Evolutionary conservation across 2,329 filamentous ascomycete genomes (phyloP).

Genomic region (Fusarium piperis): DNA sequence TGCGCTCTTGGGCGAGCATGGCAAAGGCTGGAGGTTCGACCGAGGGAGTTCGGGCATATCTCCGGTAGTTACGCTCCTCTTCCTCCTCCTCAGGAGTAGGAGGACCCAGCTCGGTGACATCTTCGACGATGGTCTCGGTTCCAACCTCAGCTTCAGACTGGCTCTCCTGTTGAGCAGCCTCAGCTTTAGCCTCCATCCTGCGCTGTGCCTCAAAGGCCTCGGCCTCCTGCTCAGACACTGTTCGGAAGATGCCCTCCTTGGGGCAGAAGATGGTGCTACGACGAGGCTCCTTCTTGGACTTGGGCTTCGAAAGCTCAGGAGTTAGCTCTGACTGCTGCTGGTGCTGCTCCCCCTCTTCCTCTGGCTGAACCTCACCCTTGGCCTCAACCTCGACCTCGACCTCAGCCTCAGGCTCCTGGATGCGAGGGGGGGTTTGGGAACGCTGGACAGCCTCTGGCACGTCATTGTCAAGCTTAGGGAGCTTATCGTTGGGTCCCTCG

Average conservation of each 20-base stretch:
- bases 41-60: conserved; percentile 68
- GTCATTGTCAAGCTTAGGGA: conserved; percentile 49
- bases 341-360: not conserved
- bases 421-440: conserved; percentile 16
- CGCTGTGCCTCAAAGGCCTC: conserved; percentile 53
- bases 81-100: conserved; percentile 48
- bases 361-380: conserved; percentile 1
- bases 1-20: conserved; percentile 61
- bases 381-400: not conserved
- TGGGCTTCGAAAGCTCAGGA: conserved; percentile 34
- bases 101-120: conserved; percentile 40
- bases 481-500: conserved; percentile 44
- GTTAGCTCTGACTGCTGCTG: conserved; percentile 41
- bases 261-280: conserved; percentile 68
- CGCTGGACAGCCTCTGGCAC: conserved; percentile 39
- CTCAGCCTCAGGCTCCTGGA: conserved; percentile 33
- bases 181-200: conserved; percentile 32
- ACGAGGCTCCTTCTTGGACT: conserved; percentile 53
- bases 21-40: conserved; percentile 70
- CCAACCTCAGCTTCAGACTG: conserved; percentile 6
- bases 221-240: conserved; percentile 64
- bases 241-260: conserved; percentile 70
- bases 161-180: conserved; percentile 17
- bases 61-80: conserved; percentile 43
- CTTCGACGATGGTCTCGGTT: conserved; percentile 32